Evolutionary conservation across 306 rosid species (phyloP).

Genomic region (Quercus wislizeni): DNA sequence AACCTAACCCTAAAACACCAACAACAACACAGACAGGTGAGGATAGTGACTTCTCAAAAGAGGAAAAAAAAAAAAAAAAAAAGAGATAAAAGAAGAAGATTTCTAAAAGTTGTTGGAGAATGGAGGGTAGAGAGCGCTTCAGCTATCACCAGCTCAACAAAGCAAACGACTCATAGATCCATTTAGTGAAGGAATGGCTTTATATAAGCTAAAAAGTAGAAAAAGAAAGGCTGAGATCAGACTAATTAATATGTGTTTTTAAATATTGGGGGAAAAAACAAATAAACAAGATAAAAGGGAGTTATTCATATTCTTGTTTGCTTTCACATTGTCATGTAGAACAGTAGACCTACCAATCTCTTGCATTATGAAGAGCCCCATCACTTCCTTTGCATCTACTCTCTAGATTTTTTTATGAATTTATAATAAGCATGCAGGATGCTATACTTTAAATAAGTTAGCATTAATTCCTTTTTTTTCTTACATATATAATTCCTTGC

Average conservation of each 20-base stretch:
- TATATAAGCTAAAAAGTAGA: slow-evolving; percentile 37
- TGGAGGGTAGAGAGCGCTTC: background rate
- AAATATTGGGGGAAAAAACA: slow-evolving; percentile 2
- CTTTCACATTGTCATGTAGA: slow-evolving; percentile 25
- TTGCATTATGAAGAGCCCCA: slow-evolving; percentile 30
- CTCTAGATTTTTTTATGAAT: background rate
- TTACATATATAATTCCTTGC: too few species aligned
- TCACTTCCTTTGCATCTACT: slow-evolving; percentile 17
- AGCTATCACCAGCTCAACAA: background rate
- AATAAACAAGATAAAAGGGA: slow-evolving; percentile 14
- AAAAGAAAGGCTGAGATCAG: slow-evolving; percentile 9
- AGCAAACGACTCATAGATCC: slow-evolving; percentile 17
- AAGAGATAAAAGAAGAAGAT: background rate
- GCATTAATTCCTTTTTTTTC: background rate
- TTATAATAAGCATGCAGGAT: background rate
- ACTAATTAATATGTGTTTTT: background rate
- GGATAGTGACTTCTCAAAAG: background rate
- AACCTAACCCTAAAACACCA: background rate
- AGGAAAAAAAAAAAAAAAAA: background rate
- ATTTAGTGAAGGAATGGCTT: slow-evolving; percentile 19
- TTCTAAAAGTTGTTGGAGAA: background rate
- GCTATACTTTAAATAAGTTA: background rate
- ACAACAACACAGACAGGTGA: background rate
- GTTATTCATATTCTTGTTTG: slow-evolving; percentile 58
- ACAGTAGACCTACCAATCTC: slow-evolving; percentile 30